Evolutionary conservation across 2,329 filamentous ascomycete genomes (phyloP).

Genomic region (Fusarium sp.): DNA sequence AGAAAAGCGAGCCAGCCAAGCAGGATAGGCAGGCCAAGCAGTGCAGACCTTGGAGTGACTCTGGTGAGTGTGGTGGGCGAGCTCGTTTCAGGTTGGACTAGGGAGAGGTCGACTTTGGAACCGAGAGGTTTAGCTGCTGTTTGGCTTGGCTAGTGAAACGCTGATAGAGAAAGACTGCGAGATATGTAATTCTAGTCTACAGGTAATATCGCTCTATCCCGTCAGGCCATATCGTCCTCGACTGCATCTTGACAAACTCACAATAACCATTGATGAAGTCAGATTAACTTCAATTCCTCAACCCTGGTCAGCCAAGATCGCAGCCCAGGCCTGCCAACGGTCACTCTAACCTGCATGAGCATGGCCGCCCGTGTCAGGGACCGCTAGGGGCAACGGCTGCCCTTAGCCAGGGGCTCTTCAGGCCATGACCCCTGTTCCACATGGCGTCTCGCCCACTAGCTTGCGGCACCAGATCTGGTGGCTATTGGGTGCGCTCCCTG

Average conservation of each 20-base stretch:
- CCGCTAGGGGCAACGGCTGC: constrained; percentile 26
- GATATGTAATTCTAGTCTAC: neutral
- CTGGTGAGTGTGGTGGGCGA: constrained; percentile 30
- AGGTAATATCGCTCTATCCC: neutral
- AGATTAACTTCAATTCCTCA: neutral
- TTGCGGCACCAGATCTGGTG: constrained; percentile 1
- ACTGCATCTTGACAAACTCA: neutral
- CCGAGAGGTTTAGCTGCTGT: neutral
- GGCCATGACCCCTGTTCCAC: constrained; percentile 30
- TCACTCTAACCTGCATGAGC: constrained; percentile 28
- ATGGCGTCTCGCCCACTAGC: constrained; percentile 28
- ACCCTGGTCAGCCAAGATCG: constrained; percentile 12
- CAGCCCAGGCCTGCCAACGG: neutral
- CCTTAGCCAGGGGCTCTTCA: constrained; percentile 30
- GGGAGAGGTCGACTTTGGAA: constrained; percentile 2
- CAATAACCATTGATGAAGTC: neutral
- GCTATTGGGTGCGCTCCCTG: constrained; percentile 11
- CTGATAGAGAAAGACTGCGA: neutral
- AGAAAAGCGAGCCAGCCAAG: neutral
- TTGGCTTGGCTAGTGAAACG: neutral
- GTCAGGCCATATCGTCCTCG: neutral
- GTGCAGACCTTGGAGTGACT: neutral
- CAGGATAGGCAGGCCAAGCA: neutral
- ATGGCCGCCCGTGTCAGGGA: constrained; percentile 22
- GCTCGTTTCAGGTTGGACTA: constrained; percentile 41